Conservation (phyloP, 257 asterid genomes). For the Paulownia fortunei region DNA sequence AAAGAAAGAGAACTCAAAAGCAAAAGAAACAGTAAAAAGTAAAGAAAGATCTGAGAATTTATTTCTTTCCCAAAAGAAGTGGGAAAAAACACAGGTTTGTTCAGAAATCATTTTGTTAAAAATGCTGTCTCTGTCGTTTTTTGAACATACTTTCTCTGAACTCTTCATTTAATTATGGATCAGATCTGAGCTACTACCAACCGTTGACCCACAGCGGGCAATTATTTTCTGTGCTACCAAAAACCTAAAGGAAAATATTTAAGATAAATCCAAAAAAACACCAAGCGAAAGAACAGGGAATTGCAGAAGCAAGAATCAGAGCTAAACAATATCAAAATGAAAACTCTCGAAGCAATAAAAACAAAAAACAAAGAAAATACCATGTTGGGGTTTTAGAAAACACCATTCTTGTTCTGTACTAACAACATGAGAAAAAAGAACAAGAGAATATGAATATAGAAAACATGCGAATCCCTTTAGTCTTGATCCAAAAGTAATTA, state of each 20-base stretch:
- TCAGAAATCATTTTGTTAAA: slow-evolving; percentile 12
- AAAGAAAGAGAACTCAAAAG: background rate
- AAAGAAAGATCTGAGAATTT: background rate
- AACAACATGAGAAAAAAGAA: slow-evolving; percentile 4
- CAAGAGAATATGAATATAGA: background rate
- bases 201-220: slow-evolving; percentile 34
- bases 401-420: slow-evolving; percentile 12
- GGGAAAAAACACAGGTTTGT: background rate
- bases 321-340: background rate
- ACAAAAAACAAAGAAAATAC: background rate
- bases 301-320: background rate
- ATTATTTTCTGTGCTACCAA: background rate
- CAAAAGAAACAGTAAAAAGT: background rate
- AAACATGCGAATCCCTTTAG: slow-evolving; percentile 21
- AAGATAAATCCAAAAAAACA: background rate
- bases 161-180: slow-evolving; percentile 26
- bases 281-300: background rate
- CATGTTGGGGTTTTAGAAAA: slow-evolving; percentile 29
- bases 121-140: slow-evolving; percentile 25
- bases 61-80: background rate
- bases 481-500: background rate
- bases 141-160: background rate
- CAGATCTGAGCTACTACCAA: slow-evolving; percentile 46
- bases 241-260: background rate
- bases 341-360: background rate